These are phyloP conservation scores for Colletotrichum lentis DNA, from an alignment of 2,329 filamentous ascomycete species.

Conservation along the genomic window DNA sequence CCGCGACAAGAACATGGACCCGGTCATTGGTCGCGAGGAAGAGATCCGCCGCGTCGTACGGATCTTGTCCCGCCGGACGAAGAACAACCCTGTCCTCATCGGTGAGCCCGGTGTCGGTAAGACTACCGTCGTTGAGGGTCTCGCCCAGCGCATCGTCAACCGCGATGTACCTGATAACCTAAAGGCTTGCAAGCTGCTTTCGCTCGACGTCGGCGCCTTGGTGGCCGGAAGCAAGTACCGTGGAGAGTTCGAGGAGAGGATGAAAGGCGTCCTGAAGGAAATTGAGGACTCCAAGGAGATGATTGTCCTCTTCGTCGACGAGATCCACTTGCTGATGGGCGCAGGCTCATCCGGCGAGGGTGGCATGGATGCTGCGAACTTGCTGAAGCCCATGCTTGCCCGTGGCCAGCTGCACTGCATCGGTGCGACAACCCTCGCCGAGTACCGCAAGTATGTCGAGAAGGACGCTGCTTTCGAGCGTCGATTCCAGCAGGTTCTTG, in stretches of 20 bases:
- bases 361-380: constrained; percentile 97
- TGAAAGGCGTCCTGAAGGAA: constrained; percentile 99
- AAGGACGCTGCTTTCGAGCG: constrained; percentile 98
- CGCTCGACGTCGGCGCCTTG: constrained; percentile 91
- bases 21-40: constrained; percentile 95
- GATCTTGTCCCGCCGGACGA: constrained; percentile 90
- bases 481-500: constrained; percentile 96
- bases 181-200: constrained; percentile 90
- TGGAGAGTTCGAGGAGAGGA: constrained; percentile 97
- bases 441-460: constrained; percentile 99
- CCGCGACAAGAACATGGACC: constrained; percentile 96
- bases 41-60: constrained; percentile 92
- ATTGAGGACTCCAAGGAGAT: constrained; percentile 94
- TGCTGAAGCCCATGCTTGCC: constrained; percentile 97
- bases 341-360: constrained; percentile 93
- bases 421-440: constrained; percentile 90
- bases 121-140: constrained; percentile 95
- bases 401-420: constrained; percentile 97
- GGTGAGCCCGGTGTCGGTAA: constrained; percentile 98
- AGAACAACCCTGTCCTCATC: constrained; percentile 98
- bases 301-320: constrained; percentile 97
- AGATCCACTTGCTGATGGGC: constrained; percentile 98
- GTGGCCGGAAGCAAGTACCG: constrained; percentile 98
- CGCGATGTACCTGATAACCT: constrained; percentile 95
- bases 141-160: constrained; percentile 95